Conservation (phyloP, 2,329 filamentous ascomycete species). For the Cylindrodendrum hubeiense region DNA sequence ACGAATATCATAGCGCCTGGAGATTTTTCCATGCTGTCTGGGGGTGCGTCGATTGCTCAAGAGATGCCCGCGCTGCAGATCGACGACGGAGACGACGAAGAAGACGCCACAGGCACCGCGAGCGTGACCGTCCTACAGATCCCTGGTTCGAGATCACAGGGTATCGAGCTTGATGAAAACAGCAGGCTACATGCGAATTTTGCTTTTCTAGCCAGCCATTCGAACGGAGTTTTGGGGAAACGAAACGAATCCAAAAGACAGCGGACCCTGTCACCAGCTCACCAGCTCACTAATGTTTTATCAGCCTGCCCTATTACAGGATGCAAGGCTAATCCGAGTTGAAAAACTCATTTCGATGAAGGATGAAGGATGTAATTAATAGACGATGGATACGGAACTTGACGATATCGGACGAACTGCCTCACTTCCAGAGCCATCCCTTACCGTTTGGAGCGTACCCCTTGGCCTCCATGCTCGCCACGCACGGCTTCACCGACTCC, state of each 20-base stretch:
- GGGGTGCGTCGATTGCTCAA: conserved; percentile 45
- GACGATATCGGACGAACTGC: conserved; percentile 1
- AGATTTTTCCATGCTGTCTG: conserved; percentile 46
- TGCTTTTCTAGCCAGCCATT: conserved; percentile 6
- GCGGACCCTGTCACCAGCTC: conserved; percentile 2
- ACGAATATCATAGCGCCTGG: conserved; percentile 35
- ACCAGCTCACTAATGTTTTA: conserved; percentile 13
- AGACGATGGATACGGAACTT: conserved; percentile 7
- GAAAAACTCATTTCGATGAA: neutral
- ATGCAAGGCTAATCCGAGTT: neutral
- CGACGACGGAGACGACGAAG: conserved; percentile 29
- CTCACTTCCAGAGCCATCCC: conserved; percentile 43
- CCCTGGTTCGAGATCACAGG: conserved; percentile 35
- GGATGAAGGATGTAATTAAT: neutral
- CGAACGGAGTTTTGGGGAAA: conserved; percentile 1
- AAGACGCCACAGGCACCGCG: conserved; percentile 25
- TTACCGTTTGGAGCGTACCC: conserved; percentile 40
- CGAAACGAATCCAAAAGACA: conserved; percentile 5
- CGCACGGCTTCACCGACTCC: conserved; percentile 33
- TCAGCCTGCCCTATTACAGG: neutral
- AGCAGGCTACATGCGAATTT: neutral
- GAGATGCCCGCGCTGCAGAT: conserved; percentile 35
- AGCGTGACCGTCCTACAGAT: conserved; percentile 31
- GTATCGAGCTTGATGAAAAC: conserved; percentile 11
- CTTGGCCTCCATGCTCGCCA: conserved; percentile 34